phyloP scores from a whole-genome alignment of 163 green algal genomes.

The Volvox carteri region DNA sequence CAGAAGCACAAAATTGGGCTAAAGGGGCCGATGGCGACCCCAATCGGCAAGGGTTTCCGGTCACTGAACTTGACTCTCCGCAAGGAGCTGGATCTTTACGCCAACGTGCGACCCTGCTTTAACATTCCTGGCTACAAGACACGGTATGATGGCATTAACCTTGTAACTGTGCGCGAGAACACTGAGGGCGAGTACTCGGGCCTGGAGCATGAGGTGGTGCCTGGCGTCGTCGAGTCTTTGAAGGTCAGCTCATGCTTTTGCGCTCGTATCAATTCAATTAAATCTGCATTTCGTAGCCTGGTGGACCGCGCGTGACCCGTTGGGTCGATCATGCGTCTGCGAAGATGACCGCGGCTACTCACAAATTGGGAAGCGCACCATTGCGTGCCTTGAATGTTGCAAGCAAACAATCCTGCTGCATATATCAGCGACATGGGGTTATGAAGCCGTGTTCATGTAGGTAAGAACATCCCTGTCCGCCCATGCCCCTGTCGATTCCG shows the following conservation, averaged over 20 bases:
- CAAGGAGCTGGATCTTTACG: constrained; percentile 97
- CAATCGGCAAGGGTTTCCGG: constrained; percentile 96
- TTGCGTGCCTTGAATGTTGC: too few relatives aligned
- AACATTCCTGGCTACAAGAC: constrained; percentile 97
- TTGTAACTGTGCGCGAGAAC: constrained; percentile 96
- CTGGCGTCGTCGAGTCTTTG: constrained; percentile 94
- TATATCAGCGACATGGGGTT: too few relatives aligned
- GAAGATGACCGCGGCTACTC: too few relatives aligned
- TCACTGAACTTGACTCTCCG: constrained; percentile 97
- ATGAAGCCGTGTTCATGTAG: too few relatives aligned
- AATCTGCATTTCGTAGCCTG: too few relatives aligned
- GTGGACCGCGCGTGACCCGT: neutral
- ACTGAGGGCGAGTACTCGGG: constrained; percentile 97
- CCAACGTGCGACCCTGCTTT: constrained; percentile 96
- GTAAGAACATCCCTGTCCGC: too few relatives aligned
- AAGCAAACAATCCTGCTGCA: too few relatives aligned
- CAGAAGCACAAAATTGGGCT: constrained; percentile 91
- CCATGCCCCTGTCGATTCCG: too few relatives aligned
- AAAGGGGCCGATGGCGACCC: constrained; percentile 96
- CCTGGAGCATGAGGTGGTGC: constrained; percentile 96
- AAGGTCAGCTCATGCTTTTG: constrained; percentile 77
- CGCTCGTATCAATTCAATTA: neutral
- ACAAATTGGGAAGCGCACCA: too few relatives aligned
- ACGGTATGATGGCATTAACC: constrained; percentile 92
- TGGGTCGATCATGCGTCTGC: too few relatives aligned